Conservation (phyloP, 2,329 filamentous ascomycete species). For the Pseudogymnoascus sp. region DNA sequence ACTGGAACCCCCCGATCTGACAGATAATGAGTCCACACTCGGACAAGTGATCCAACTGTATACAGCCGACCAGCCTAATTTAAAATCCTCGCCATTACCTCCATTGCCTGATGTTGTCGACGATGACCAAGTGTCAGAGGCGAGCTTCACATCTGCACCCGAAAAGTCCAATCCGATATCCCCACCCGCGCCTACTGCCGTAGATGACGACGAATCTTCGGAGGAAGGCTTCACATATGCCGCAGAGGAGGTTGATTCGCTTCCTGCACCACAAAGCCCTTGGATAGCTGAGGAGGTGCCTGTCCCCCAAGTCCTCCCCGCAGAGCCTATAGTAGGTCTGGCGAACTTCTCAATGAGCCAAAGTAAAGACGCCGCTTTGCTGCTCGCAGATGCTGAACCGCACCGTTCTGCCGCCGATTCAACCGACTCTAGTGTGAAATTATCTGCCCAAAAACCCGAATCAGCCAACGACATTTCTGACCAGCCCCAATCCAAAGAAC, state of each 20-base stretch:
- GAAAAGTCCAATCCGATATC: not conserved
- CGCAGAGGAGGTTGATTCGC: not conserved
- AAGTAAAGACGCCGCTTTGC: not conserved
- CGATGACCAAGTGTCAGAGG: not conserved
- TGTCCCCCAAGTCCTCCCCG: not conserved
- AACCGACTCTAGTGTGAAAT: not conserved
- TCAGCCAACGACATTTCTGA: not conserved
- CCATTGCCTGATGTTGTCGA: not conserved
- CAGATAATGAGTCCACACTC: not conserved
- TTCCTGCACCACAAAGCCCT: conserved; percentile 22
- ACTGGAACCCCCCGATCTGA: not conserved
- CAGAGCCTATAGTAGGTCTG: not conserved
- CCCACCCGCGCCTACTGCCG: not conserved
- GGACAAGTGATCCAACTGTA: not conserved
- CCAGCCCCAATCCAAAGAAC: not conserved
- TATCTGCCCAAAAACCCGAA: not conserved
- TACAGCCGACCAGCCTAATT: not conserved
- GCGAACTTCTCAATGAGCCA: not conserved
- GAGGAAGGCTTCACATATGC: not conserved
- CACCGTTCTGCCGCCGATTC: not conserved
- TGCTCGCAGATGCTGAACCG: not conserved
- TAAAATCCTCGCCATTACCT: not conserved
- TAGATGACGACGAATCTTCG: not conserved
- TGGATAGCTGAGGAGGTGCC: conserved; percentile 19
- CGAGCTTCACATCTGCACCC: not conserved